Base-by-base conservation (phyloP, 2,329 filamentous ascomycete species). In the Fusarium penzigii region DNA sequence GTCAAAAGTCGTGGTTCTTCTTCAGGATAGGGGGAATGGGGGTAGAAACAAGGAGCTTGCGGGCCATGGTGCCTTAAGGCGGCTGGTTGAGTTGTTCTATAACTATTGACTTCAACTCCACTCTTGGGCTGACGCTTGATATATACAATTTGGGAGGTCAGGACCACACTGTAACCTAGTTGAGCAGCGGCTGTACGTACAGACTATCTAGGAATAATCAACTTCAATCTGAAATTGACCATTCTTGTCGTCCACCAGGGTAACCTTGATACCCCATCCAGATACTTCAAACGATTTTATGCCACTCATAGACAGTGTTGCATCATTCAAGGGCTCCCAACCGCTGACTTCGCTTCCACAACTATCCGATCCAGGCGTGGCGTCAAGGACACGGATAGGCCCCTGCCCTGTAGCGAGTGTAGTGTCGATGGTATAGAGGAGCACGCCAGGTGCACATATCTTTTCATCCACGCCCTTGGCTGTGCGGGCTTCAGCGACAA, bases 391-490 rank as follows among this genome's bases (percentile, higher is more conserved):
- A 1, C 59, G 59, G 8, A 72, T 57, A 1, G 69, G 65, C 1
- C 69, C 70, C 14, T 64, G 49, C 6, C 69, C 69, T 2, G 69
- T 66, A 3, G 48, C 44, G 0, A 57, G 52, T 1, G 49, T 52
- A 0, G 68, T 72, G n/a, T 67, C 66, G 1, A 73, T 55, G 0
- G 65, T 71, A 49, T 74, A 73, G 6, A 74, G 52, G 16, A 73
- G 58, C 14, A 74, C 65, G 10, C 71, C 70, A 1, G 66, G 59
- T 1, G 66, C 65, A 44, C 71, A 74, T 1, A 67, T 56, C 1
- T 34, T 48, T 1, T 17, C 38, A 41, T 73, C 66, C 6, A 67
- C 54, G 3, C 66, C 62, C 5, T 32, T 14, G 2, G 61, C 46
- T 1, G 63, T 57, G 16, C 71, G 65, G 11, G 61, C 61, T 45